These are phyloP conservation scores for Lathyrus tuberosus DNA, from an alignment of 306 rosid species.

Conservation along the genomic window DNA sequence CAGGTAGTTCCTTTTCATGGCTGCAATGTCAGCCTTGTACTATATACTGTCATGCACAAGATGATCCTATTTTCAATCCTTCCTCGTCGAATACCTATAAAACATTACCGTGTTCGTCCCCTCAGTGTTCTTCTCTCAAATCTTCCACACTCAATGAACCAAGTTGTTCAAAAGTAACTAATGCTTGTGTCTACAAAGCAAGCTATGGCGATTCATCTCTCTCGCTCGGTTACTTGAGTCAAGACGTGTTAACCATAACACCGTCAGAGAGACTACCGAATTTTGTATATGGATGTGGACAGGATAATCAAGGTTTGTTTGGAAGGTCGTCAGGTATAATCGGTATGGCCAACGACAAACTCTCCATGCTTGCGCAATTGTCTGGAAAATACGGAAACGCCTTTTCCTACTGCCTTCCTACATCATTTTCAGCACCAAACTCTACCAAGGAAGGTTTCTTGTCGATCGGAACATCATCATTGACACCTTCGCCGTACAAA, in stretches of 20 bases:
- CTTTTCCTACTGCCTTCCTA: constrained; percentile 72
- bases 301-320: constrained; percentile 59
- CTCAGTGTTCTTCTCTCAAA: constrained; percentile 55
- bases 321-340: constrained; percentile 58
- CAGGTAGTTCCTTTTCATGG: constrained; percentile 75
- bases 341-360: constrained; percentile 53
- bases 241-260: constrained; percentile 49
- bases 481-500: constrained; percentile 43
- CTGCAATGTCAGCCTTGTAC: constrained; percentile 68
- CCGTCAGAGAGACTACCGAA: constrained; percentile 41
- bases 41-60: constrained; percentile 51
- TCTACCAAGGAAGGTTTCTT: constrained; percentile 53
- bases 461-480: constrained; percentile 58
- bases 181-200: constrained; percentile 54
- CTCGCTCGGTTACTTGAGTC: constrained; percentile 61
- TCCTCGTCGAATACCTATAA: constrained; percentile 54
- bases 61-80: constrained; percentile 57
- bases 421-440: constrained; percentile 41
- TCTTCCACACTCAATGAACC: constrained; percentile 59
- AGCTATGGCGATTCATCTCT: constrained; percentile 57
- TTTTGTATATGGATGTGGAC: constrained; percentile 68
- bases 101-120: constrained; percentile 41
- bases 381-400: constrained; percentile 54
- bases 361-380: constrained; percentile 54
- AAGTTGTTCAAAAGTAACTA: constrained; percentile 37